Evolutionary conservation across 2,329 filamentous ascomycete species (phyloP), one percentile per base, ranked within the genome.

Genomic region (Fusarium tanahbumbuense): DNA sequence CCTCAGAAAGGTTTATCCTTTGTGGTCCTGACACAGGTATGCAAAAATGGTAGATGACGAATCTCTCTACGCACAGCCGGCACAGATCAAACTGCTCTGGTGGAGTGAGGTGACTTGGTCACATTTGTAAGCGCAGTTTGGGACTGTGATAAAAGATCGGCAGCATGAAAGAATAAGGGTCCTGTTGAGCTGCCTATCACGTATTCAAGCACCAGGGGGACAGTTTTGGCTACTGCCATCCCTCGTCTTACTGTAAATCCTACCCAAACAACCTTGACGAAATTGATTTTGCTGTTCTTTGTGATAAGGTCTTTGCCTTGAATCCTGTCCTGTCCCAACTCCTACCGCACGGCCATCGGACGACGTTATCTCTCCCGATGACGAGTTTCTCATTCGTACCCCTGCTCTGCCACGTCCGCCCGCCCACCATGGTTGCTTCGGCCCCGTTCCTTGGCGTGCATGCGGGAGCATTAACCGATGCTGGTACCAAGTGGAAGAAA

Each of bases 361-460:
- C 5, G 18, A n/a, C 34, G 34, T 37, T 37, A 32, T 61, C 47
- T 46, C 25, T 22, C 22, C 25, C 18, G 32, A 34, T 52, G 60
- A 61, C 20, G 40, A 52, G 49, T 23, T 18, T 34, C 22, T 23
- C 23, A 53, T 28, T 42, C 49, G 34, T 42, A 53, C 49, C 49
- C 49, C 49, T 53, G 49, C 18, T 53, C 48, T 37, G 28, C 56
- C 48, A 58, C 28, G 56, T 34, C 49, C 48, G 20, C n/a, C 49
- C 47, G 30, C 46, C 34, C 25, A 44, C 18, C 18, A 8, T 18
- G 23, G 20, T 37, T 23, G 30, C 16, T 30, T 56, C 27, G 9
- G 20, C 15, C 40, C 46, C 41, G 41, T 46, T 25, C 34, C 57
- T 62, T 62, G 47, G 57, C 46, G 56, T 44, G 22, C 23, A 60